Conservation (phyloP, 305 asterid species). For the Rubia balearica region DNA sequence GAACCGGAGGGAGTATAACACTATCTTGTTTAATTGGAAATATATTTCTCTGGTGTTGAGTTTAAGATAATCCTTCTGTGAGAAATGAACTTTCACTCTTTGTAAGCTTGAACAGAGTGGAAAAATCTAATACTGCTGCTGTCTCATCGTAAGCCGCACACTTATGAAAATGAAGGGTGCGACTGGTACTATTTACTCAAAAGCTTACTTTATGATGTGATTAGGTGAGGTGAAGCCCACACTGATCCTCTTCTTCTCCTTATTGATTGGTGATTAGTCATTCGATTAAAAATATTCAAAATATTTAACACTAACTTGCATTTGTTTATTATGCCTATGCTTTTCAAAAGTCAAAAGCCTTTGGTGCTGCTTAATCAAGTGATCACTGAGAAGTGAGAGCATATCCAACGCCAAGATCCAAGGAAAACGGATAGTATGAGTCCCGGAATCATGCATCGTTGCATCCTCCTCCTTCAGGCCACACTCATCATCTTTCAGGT, state of each 20-base stretch:
- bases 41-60: too few relatives aligned
- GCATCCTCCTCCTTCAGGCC: slow-evolving; percentile 25
- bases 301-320: not conserved
- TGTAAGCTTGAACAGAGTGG: too few relatives aligned
- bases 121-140: too few relatives aligned
- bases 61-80: too few relatives aligned
- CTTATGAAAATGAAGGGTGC: too few relatives aligned
- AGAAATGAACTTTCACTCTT: too few relatives aligned
- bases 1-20: too few relatives aligned
- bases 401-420: not conserved
- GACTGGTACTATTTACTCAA: too few relatives aligned
- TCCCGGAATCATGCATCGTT: slow-evolving; percentile 15
- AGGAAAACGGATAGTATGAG: slow-evolving; percentile 21
- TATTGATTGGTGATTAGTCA: not conserved
- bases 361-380: not conserved
- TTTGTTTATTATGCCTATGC: not conserved
- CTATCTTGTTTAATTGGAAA: too few relatives aligned
- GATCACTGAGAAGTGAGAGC: not conserved
- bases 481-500: slow-evolving; percentile 38
- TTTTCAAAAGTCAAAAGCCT: slow-evolving; percentile 8
- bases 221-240: not conserved
- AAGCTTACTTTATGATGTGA: too few relatives aligned
- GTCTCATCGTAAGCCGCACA: too few relatives aligned
- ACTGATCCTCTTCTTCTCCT: not conserved
- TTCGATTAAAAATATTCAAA: not conserved